Evolutionary conservation across 1,139 yeast genomes (phyloP), one percentile per base, ranked within the genome.

Genomic region (Kurtzmaniella quercitrusa): DNA sequence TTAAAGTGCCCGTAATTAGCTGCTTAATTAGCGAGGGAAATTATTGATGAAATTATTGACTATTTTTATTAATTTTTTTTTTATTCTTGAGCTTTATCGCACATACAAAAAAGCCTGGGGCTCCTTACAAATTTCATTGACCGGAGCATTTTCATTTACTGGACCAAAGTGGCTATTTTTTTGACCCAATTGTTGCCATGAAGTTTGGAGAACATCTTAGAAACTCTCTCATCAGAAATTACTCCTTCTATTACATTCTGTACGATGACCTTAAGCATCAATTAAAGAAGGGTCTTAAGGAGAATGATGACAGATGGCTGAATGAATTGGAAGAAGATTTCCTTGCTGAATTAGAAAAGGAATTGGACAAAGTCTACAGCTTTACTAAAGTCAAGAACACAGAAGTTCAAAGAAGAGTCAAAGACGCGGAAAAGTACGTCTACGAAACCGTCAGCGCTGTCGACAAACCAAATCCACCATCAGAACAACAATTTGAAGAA

Each of bases 211-310:
- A 84, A 56, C 87, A 83, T 50, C 71, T 84, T 54, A 77, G 84
- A 57, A 79, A 81, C 51, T 81, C 88, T 26, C 77, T 85, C 49
- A 84, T 84, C 59, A 80, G 84, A 59, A 95, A 88, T 66, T 91
- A 89, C 66, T 81, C 86, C 52, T 89, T 84, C 70, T 91, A 91
- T 66, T 91, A 91, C 61, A 84, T 91, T 52, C 76, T 89, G 40
- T 91, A 91, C 56, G 96, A 89, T 66, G 96, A 88, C 60, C 75
- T 91, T 60, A 91, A 91, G 64, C 81, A 84, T 53, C 84, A 81
- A 50, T 65, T 91, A 56, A 86, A 88, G 55, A 79, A 80, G 53
- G 84, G 84, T 15, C 68, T 87, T 49, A 68, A 72, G 52, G 71
- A 66, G 45, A 77, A 79, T 49, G 74, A 74, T 43, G 66, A 68